A percentile compares a stretch with the other conserved stretches of the same genome.
phyloP scores from a whole-genome alignment of 768 basidiomycete species.

The Tephrocybe sp. region DNA sequence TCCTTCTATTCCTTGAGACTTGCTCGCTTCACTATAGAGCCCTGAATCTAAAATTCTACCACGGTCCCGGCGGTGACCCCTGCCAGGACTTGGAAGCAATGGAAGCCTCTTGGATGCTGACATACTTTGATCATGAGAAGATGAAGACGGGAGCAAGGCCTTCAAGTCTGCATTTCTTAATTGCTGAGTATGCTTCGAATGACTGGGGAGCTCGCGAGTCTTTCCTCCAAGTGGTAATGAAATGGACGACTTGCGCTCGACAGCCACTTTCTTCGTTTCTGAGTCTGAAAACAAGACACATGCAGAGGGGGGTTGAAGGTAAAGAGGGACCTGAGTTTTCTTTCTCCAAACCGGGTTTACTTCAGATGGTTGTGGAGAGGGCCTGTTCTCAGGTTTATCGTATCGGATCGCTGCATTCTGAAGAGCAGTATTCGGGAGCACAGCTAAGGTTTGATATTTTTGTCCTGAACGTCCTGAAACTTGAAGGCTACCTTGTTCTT shows the following conservation, averaged over 20 bases:
- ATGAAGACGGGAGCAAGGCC: neutral
- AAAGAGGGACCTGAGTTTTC: no score
- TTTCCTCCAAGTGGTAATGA: constrained; percentile 1
- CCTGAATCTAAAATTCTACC: no score
- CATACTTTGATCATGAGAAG: no score
- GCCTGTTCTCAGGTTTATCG: neutral
- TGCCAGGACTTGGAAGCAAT: no score
- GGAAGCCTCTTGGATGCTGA: no score
- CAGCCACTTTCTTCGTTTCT: neutral
- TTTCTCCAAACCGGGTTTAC: neutral
- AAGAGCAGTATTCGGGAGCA: neutral
- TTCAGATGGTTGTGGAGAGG: neutral
- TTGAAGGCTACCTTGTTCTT: neutral
- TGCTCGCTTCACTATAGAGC: no score
- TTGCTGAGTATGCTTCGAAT: neutral
- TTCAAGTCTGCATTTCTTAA: neutral
- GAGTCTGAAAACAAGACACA: neutral
- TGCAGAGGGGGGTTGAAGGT: no score
- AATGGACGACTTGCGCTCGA: neutral
- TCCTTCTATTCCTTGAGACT: no score
- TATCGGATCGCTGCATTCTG: neutral
- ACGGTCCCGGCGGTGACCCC: no score
- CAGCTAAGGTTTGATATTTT: neutral
- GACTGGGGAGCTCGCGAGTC: neutral
- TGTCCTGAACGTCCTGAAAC: neutral